Conservation (phyloP, 2,329 filamentous ascomycete genomes). For the Rhynchosporium graminicola region DNA sequence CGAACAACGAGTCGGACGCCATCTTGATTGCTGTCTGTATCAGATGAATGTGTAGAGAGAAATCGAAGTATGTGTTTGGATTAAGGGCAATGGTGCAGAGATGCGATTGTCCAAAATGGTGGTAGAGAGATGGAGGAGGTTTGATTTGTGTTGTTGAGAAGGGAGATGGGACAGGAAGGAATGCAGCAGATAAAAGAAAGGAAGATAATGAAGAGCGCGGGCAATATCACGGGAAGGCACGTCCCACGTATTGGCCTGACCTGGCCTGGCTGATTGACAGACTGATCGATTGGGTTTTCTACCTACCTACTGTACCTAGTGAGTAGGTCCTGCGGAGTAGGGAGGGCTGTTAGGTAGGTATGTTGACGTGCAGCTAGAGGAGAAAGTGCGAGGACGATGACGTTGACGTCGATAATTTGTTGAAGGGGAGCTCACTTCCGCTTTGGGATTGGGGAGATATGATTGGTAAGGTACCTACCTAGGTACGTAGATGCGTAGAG, state of each 20-base stretch:
- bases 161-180: background rate
- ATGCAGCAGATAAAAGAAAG: background rate
- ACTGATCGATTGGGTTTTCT: too few species aligned
- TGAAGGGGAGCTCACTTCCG: background rate
- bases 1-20: conserved; percentile 17
- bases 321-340: too few species aligned
- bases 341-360: too few species aligned
- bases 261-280: too few species aligned
- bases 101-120: background rate
- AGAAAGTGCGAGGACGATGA: conserved; percentile 1
- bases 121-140: background rate
- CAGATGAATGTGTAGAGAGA: background rate
- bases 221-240: background rate
- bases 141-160: background rate
- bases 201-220: background rate
- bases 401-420: background rate
- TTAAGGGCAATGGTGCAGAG: background rate
- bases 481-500: too few species aligned
- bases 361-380: background rate
- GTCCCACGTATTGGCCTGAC: background rate
- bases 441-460: background rate
- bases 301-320: too few species aligned
- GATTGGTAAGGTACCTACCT: background rate
- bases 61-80: background rate
- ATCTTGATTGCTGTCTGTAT: conserved; percentile 18